Percentiles rank a stretch among this genome's conserved stretches.
These are phyloP conservation scores for Brassica napus DNA, from an alignment of 345 rosid genomes.

Conservation along the genomic window DNA sequence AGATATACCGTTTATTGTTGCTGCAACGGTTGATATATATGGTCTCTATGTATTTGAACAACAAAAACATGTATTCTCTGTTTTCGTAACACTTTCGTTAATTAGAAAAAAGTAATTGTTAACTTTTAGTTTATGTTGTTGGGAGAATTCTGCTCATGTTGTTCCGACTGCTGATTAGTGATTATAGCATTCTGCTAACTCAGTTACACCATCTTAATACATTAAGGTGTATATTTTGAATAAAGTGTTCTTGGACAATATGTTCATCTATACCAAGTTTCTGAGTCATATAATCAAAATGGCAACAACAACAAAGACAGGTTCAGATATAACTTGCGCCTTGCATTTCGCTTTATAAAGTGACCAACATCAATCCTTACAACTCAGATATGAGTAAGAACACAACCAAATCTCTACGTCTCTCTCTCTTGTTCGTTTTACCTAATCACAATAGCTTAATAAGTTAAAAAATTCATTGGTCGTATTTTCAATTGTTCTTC, in stretches of 20 bases:
- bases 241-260: neutral
- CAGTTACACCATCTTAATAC: neutral
- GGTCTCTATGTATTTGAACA: neutral
- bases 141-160: neutral
- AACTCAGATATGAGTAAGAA: no score
- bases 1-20: neutral
- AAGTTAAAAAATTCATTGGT: neutral
- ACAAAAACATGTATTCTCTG: neutral
- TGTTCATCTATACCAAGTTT: neutral
- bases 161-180: neutral
- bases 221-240: neutral
- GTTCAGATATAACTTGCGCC: neutral
- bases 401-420: neutral
- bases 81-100: neutral
- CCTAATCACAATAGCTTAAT: neutral
- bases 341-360: neutral
- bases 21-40: neutral
- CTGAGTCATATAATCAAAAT: neutral
- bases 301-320: neutral
- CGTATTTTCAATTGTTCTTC: constrained; percentile 46
- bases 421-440: neutral
- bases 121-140: no score
- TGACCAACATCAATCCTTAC: neutral
- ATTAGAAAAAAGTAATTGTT: neutral
- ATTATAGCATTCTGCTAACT: neutral